Percentiles rank a stretch among this genome's conserved stretches.
These are phyloP conservation scores for Grosmannia penicillata DNA, from an alignment of 2,329 filamentous ascomycete genomes.

Conservation along the genomic window DNA sequence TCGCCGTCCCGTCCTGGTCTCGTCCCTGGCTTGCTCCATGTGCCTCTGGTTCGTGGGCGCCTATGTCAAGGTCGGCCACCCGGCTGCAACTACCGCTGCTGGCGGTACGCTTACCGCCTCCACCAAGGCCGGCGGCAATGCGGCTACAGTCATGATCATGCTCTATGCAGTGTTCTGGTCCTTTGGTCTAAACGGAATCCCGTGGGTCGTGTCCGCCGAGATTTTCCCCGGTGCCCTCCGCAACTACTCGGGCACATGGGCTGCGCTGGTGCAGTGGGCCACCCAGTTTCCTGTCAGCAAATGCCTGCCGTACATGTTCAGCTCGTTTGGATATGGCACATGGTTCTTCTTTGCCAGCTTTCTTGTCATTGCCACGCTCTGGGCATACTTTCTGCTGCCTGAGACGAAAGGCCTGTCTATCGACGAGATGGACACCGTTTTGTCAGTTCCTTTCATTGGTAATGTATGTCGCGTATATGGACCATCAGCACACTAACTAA, in stretches of 20 bases:
- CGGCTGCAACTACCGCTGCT: constrained; percentile 14
- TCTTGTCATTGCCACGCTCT: neutral
- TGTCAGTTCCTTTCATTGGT: no score
- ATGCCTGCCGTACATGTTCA: constrained; percentile 28
- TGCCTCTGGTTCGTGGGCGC: constrained; percentile 37
- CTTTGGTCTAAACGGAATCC: constrained; percentile 28
- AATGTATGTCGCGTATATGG: no score
- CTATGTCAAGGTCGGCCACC: constrained; percentile 23
- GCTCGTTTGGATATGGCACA: constrained; percentile 6
- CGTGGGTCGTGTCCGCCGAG: constrained; percentile 29
- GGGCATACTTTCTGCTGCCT: neutral
- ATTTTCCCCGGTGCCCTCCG: constrained; percentile 28
- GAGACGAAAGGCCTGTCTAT: neutral
- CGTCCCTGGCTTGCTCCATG: constrained; percentile 29
- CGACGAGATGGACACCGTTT: neutral
- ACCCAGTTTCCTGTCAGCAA: constrained; percentile 19
- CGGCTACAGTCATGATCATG: constrained; percentile 40
- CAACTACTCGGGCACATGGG: constrained; percentile 24
- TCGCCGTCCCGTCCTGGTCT: constrained; percentile 25
- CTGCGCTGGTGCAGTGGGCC: constrained; percentile 23
- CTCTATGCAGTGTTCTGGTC: constrained; percentile 29
- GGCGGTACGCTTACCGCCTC: constrained; percentile 29
- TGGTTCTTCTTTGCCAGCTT: neutral
- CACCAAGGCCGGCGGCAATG: constrained; percentile 29
- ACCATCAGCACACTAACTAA: no score